A percentile compares a stretch with the other conserved stretches of the same genome.
Evolutionary conservation across 2,329 filamentous ascomycete genomes (phyloP).

Genomic region (Xylariaceae sp.): DNA sequence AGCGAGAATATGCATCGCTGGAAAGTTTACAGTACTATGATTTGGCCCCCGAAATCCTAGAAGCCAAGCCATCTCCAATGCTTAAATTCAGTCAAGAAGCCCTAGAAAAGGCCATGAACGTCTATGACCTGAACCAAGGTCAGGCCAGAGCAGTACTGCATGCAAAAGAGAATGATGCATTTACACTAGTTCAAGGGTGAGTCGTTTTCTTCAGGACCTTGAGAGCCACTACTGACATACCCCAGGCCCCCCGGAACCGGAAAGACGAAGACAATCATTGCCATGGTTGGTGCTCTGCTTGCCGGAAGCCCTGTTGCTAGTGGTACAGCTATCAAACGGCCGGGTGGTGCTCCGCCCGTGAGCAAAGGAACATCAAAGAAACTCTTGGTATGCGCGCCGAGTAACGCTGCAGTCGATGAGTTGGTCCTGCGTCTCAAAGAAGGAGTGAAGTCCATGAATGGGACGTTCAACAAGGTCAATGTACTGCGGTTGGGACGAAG

Average conservation of each 20-base stretch:
- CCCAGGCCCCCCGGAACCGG: slow-evolving; percentile 84
- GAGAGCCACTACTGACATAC: slow-evolving; percentile 27
- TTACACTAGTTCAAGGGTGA: slow-evolving; percentile 89
- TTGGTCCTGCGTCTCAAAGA: slow-evolving; percentile 87
- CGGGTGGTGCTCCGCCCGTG: slow-evolving; percentile 32
- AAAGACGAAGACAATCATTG: slow-evolving; percentile 97
- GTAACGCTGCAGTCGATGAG: slow-evolving; percentile 96
- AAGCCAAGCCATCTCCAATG: slow-evolving; percentile 84
- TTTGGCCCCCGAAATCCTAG: slow-evolving; percentile 85
- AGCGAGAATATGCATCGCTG: slow-evolving; percentile 90
- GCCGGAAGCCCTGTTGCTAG: slow-evolving; percentile 44
- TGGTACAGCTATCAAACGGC: slow-evolving; percentile 43
- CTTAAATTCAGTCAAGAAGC: slow-evolving; percentile 74
- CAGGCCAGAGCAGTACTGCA: slow-evolving; percentile 91
- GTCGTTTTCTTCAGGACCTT: slow-evolving; percentile 16
- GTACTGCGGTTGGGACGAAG: slow-evolving; percentile 86
- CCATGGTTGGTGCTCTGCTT: slow-evolving; percentile 86
- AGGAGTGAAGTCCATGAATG: slow-evolving; percentile 74
- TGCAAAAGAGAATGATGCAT: slow-evolving; percentile 91
- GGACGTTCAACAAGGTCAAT: slow-evolving; percentile 70
- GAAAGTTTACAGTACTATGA: slow-evolving; percentile 94
- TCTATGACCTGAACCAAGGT: slow-evolving; percentile 80
- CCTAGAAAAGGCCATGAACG: slow-evolving; percentile 64
- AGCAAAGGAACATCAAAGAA: slow-evolving; percentile 61
- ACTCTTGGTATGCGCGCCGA: slow-evolving; percentile 92